A percentile compares a stretch with the other conserved stretches of the same genome.
Evolutionary conservation across 768 basidiomycete genomes (phyloP).

Genomic region (Mycena metata): DNA sequence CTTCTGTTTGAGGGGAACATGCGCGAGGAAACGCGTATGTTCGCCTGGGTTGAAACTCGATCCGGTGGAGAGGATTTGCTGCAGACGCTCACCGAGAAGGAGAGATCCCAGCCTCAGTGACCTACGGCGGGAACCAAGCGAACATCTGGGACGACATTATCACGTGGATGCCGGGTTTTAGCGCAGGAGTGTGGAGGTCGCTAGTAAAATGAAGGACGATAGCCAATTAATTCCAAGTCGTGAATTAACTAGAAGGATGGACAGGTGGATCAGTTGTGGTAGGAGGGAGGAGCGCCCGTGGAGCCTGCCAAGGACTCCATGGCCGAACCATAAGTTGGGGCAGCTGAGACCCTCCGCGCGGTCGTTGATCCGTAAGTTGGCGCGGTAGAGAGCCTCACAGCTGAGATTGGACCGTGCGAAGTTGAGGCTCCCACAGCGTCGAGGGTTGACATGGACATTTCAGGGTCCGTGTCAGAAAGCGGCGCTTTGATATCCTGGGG

Average conservation of each 20-base stretch:
- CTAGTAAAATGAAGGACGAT: no score
- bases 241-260: no score
- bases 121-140: not conserved
- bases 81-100: not conserved
- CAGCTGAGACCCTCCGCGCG: slow-evolving; percentile 2
- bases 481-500: not conserved
- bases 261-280: slow-evolving; percentile 15
- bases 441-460: not conserved
- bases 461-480: not conserved
- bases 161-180: no score
- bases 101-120: not conserved
- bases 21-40: not conserved
- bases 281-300: slow-evolving; percentile 18
- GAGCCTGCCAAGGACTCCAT: slow-evolving; percentile 7
- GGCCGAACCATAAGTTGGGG: slow-evolving; percentile 7
- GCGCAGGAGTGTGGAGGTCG: not conserved
- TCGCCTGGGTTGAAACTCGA: not conserved
- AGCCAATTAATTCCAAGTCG: no score
- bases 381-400: not conserved
- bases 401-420: no score
- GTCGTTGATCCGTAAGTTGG: not conserved
- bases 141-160: not conserved
- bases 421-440: not conserved
- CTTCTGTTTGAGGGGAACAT: slow-evolving; percentile 2
- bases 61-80: not conserved